phyloP scores from a whole-genome alignment of 768 basidiomycete species.

The Suillus subalutaceus region DNA sequence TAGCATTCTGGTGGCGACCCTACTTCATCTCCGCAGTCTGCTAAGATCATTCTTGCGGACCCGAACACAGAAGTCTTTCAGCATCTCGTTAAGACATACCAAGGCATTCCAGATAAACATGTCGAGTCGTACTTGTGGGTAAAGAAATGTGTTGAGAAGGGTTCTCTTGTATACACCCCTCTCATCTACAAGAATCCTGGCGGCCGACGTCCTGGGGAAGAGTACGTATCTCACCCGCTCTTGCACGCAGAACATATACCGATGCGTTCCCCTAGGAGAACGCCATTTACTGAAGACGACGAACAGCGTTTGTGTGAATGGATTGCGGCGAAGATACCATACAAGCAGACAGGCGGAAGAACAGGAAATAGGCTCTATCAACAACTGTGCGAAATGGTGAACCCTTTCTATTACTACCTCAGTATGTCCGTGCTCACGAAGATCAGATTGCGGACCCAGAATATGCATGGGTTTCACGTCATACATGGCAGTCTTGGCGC shows the following conservation, averaged over 20 bases:
- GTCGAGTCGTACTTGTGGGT: conserved; percentile 85
- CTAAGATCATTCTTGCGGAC: conserved; percentile 79
- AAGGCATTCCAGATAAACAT: conserved; percentile 70
- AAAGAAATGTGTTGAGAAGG: conserved; percentile 78
- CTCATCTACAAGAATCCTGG: conserved; percentile 85
- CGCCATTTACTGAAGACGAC: conserved; percentile 77
- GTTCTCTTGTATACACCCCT: conserved; percentile 67
- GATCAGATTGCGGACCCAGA: conserved; percentile 65
- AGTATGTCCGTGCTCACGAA: conserved; percentile 7
- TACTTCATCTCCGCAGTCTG: conserved; percentile 66
- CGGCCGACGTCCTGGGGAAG: conserved; percentile 78
- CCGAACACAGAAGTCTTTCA: conserved; percentile 78
- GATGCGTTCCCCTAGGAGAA: conserved; percentile 51
- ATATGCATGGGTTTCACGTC: conserved; percentile 77
- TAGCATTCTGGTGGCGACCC: conserved; percentile 86
- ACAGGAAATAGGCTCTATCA: conserved; percentile 85
- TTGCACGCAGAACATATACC: conserved; percentile 3
- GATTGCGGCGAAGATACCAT: conserved; percentile 84
- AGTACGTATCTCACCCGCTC: conserved; percentile 48
- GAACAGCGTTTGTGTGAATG: conserved; percentile 74
- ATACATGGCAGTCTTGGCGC: conserved; percentile 91
- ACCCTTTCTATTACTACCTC: conserved; percentile 14
- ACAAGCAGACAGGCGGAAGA: conserved; percentile 79
- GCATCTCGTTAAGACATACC: conserved; percentile 72
- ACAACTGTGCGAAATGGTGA: conserved; percentile 74